phyloP scores from a whole-genome alignment of 2,329 filamentous ascomycete genomes.

The Sporothrix pseudoabietina region DNA sequence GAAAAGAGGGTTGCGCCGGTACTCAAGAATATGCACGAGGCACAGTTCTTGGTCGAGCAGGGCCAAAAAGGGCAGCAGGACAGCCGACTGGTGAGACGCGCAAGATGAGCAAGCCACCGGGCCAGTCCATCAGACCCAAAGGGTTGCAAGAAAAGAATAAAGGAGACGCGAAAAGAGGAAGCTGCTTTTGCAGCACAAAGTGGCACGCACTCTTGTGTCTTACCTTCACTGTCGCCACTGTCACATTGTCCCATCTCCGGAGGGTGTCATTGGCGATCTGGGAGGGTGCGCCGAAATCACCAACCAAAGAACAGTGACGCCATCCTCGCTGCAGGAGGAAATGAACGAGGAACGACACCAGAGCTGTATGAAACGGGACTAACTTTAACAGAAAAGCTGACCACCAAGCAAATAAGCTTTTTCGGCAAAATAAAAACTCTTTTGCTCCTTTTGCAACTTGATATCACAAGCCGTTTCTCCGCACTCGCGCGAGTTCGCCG shows the following conservation, averaged over 20 bases:
- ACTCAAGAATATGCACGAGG: conserved; percentile 3
- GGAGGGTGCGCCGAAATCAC: not conserved
- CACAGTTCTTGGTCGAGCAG: not conserved
- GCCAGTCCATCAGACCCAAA: conserved; percentile 1
- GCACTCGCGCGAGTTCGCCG: not conserved
- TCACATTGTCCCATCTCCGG: conserved; percentile 8
- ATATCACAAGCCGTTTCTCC: conserved; percentile 19
- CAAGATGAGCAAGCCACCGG: not conserved
- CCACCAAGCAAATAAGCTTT: not conserved
- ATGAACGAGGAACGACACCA: not conserved
- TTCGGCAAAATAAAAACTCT: not conserved
- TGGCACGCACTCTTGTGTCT: not conserved
- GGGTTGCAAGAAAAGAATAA: not conserved
- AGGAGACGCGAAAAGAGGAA: conserved; percentile 1
- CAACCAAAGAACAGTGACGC: conserved; percentile 10
- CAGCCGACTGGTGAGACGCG: not conserved
- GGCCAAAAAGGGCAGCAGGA: not conserved
- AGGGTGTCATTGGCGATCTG: conserved; percentile 10
- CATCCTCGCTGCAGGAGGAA: not conserved
- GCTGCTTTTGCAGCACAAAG: not conserved
- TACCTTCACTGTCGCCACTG: not conserved
- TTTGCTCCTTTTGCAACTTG: conserved; percentile 5
- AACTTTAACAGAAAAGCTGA: not conserved
- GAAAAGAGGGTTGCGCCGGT: conserved; percentile 3
- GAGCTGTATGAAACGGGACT: not conserved